A percentile compares a stretch with the other conserved stretches of the same genome.
These are phyloP conservation scores for Nemania sp. DNA, from an alignment of 2,329 filamentous ascomycete species.

Conservation along the genomic window DNA sequence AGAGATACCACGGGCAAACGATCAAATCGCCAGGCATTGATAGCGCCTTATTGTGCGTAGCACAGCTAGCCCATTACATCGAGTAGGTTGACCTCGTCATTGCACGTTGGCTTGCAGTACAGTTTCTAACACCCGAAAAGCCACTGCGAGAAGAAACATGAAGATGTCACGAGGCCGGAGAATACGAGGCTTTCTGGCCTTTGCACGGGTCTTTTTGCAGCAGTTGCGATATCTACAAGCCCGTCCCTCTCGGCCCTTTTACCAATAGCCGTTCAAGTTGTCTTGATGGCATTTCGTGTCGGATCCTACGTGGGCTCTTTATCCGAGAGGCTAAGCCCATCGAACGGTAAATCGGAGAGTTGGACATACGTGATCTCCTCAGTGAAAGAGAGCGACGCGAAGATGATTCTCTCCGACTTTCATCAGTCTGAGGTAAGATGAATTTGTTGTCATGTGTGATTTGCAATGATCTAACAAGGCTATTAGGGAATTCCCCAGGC, in stretches of 20 bases:
- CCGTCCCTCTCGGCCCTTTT: slow-evolving; percentile 65
- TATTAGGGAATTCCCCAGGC: slow-evolving; percentile 49
- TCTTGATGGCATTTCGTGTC: slow-evolving; percentile 68
- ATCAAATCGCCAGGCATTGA: slow-evolving; percentile 66
- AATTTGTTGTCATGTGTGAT: background rate
- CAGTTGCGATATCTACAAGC: slow-evolving; percentile 67
- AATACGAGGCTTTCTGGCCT: slow-evolving; percentile 65
- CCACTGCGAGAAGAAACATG: slow-evolving; percentile 58
- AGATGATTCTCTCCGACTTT: slow-evolving; percentile 59
- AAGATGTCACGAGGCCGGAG: slow-evolving; percentile 54
- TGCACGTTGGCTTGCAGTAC: background rate
- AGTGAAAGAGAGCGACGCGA: slow-evolving; percentile 55
- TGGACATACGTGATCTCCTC: slow-evolving; percentile 71
- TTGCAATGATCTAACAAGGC: slow-evolving; percentile 9
- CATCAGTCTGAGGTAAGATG: slow-evolving; percentile 56
- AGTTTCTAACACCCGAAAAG: slow-evolving; percentile 44
- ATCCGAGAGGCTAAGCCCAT: slow-evolving; percentile 50
- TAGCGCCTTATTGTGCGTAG: slow-evolving; percentile 65
- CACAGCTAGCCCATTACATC: slow-evolving; percentile 71
- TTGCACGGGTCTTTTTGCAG: slow-evolving; percentile 72
- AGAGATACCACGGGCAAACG: slow-evolving; percentile 63
- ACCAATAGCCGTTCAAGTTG: slow-evolving; percentile 64
- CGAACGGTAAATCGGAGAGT: slow-evolving; percentile 54
- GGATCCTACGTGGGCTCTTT: slow-evolving; percentile 60
- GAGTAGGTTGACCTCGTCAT: slow-evolving; percentile 54